These are phyloP conservation scores for Hymenoscyphus fraxineus DNA, from an alignment of 2,329 filamentous ascomycete species.

Conservation along the genomic window DNA sequence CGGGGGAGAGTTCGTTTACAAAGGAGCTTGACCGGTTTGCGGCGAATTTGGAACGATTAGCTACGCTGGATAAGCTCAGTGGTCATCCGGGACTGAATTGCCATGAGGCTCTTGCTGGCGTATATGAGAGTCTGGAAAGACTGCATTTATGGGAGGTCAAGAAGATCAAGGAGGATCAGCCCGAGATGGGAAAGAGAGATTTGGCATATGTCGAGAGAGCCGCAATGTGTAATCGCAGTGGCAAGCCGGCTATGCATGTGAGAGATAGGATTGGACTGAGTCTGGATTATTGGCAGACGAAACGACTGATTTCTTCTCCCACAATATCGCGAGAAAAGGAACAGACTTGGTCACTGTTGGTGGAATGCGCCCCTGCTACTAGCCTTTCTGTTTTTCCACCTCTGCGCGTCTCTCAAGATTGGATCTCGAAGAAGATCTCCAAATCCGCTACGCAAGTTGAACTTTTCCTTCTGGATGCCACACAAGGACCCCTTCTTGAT, in stretches of 20 bases:
- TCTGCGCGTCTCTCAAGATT: conserved; percentile 67
- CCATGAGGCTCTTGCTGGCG: conserved; percentile 70
- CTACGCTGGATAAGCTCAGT: conserved; percentile 68
- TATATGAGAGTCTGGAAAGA: conserved; percentile 66
- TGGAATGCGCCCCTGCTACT: conserved; percentile 57
- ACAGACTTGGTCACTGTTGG: conserved; percentile 61
- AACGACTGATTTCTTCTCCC: conserved; percentile 44
- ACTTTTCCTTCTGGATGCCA: conserved; percentile 32
- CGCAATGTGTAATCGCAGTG: conserved; percentile 63
- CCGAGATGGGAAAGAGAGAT: conserved; percentile 42
- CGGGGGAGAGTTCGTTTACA: conserved; percentile 61
- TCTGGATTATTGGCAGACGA: conserved; percentile 74
- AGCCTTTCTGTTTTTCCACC: conserved; percentile 47
- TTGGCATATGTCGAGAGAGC: conserved; percentile 37
- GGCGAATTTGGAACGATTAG: conserved; percentile 65
- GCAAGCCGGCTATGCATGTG: conserved; percentile 67
- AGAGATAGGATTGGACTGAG: conserved; percentile 64
- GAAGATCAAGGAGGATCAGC: conserved; percentile 47
- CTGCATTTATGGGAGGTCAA: conserved; percentile 69
- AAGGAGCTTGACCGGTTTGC: conserved; percentile 69
- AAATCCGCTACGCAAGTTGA: conserved; percentile 49
- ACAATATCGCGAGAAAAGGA: conserved; percentile 31
- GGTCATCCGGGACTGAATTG: conserved; percentile 66
- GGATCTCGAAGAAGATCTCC: conserved; percentile 66
- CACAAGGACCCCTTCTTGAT: conserved; percentile 48